These are phyloP conservation scores for Parathielavia appendiculata DNA, from an alignment of 495 filamentous ascomycete genomes.

Conservation along the genomic window DNA sequence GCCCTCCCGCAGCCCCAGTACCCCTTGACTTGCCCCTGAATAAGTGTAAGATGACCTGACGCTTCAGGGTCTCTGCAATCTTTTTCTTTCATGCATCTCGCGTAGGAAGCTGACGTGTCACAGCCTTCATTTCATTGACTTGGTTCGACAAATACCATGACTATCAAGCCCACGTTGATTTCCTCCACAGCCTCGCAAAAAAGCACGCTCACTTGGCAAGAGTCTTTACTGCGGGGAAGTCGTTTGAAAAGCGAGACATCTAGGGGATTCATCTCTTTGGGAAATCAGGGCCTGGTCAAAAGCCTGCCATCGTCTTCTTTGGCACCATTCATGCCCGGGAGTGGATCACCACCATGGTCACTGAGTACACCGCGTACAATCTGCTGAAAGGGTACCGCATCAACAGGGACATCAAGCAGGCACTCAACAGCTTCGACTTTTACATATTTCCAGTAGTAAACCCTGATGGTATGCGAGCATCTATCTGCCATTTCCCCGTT, in stretches of 20 bases:
- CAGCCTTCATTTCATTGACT: background rate
- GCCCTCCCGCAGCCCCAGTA: background rate
- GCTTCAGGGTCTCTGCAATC: too few relatives aligned
- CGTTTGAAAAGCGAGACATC: constrained; percentile 49
- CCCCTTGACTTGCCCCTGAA: background rate
- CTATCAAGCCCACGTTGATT: constrained; percentile 52
- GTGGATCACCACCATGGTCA: constrained; percentile 57
- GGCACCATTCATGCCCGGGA: constrained; percentile 60
- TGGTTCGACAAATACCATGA: constrained; percentile 5
- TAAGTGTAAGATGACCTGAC: background rate
- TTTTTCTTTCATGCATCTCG: background rate
- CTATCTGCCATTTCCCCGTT: background rate
- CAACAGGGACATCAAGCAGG: constrained; percentile 38
- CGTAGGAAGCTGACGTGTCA: background rate
- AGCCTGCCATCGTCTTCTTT: constrained; percentile 55
- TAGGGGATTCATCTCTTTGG: constrained; percentile 58
- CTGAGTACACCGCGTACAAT: constrained; percentile 54
- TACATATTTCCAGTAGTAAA: constrained; percentile 60
- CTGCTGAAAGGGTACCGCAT: constrained; percentile 46
- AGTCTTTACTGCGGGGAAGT: constrained; percentile 48
- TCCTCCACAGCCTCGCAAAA: constrained; percentile 47
- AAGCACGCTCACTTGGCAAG: constrained; percentile 45
- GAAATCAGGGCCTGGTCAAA: constrained; percentile 43
- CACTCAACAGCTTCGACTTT: constrained; percentile 58
- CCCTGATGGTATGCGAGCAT: constrained; percentile 42